These are phyloP conservation scores for Parachlorella kessleri DNA, from an alignment of 139 green algal species.

Conservation along the genomic window DNA sequence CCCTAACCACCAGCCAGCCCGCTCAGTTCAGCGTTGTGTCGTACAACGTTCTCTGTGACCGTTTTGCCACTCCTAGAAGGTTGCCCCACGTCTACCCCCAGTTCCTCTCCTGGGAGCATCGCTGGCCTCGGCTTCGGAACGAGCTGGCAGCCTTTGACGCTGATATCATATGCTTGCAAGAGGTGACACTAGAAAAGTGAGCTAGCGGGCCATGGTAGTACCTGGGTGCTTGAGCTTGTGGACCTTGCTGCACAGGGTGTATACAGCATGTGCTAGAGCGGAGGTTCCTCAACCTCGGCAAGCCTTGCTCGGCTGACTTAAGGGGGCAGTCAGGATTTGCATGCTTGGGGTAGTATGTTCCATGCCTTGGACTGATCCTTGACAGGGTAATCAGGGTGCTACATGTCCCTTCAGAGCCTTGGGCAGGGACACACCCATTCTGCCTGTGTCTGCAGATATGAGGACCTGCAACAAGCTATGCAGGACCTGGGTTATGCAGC, in stretches of 20 bases:
- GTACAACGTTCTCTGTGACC: constrained; percentile 58
- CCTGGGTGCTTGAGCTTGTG: too few relatives aligned
- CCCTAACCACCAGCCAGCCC: neutral
- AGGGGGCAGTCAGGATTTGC: too few relatives aligned
- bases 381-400: too few relatives aligned
- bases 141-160: constrained; percentile 44
- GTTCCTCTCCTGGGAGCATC: constrained; percentile 33
- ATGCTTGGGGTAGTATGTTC: too few relatives aligned
- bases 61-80: constrained; percentile 35
- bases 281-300: too few relatives aligned
- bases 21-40: constrained; percentile 26
- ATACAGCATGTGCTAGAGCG: too few relatives aligned
- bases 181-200: constrained; percentile 45
- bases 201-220: too few relatives aligned
- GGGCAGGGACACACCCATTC: too few relatives aligned
- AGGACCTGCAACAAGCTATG: constrained; percentile 37
- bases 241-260: too few relatives aligned
- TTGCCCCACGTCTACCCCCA: constrained; percentile 42
- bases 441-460: constrained; percentile 30
- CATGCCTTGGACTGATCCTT: too few relatives aligned
- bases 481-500: constrained; percentile 27
- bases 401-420: too few relatives aligned
- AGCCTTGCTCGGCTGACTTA: too few relatives aligned
- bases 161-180: constrained; percentile 61
- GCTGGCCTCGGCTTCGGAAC: constrained; percentile 37